Percentiles rank a stretch among this genome's conserved stretches.
Evolutionary conservation across 805 yeast species (phyloP).

Genomic region (Peterozyma toletana): DNA sequence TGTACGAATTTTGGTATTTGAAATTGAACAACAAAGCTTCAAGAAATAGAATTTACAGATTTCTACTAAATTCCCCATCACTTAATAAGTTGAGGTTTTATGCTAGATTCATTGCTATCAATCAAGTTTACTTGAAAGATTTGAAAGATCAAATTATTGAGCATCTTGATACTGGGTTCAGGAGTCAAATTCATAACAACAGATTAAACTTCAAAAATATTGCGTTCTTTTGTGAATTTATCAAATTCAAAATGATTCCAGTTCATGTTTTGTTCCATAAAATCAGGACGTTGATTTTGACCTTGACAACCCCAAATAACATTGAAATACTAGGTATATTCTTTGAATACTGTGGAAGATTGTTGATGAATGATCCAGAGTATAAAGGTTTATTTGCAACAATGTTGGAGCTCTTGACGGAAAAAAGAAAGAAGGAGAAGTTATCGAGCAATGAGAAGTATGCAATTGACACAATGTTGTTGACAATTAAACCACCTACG

Average conservation of each 20-base stretch:
- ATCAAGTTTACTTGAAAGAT: constrained; percentile 39
- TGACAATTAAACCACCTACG: constrained; percentile 49
- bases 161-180: constrained; percentile 50
- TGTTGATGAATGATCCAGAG: constrained; percentile 49
- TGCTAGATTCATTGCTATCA: constrained; percentile 64
- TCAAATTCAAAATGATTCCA: constrained; percentile 71
- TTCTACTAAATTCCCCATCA: constrained; percentile 43
- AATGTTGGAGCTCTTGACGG: constrained; percentile 50
- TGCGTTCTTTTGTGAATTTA: constrained; percentile 63
- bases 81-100: constrained; percentile 40
- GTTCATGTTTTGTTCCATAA: constrained; percentile 67
- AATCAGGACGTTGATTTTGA: constrained; percentile 50
- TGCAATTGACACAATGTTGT: constrained; percentile 49
- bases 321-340: constrained; percentile 64
- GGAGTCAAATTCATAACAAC: constrained; percentile 50
- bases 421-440: constrained; percentile 38
- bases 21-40: constrained; percentile 68
- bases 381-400: constrained; percentile 53
- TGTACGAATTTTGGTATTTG: constrained; percentile 38
- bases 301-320: constrained; percentile 44
- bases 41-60: constrained; percentile 47
- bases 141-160: constrained; percentile 45
- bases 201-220: constrained; percentile 49
- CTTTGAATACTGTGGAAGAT: constrained; percentile 68
- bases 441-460: constrained; percentile 48